Conservation (phyloP, 1,139 yeast genomes). For the Zygosaccharomyces sapae region DNA sequence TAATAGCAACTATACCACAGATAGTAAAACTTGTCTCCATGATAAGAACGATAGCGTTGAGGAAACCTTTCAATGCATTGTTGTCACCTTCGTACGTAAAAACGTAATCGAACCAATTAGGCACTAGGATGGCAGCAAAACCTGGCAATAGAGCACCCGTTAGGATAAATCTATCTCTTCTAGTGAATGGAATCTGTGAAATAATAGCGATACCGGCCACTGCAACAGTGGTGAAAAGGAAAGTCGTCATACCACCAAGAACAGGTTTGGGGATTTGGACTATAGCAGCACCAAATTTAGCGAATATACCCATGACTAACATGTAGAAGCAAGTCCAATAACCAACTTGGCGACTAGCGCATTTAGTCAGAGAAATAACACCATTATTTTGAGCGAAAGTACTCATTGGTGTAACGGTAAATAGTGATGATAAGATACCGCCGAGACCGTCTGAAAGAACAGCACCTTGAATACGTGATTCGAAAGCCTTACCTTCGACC, state of each 20-base stretch:
- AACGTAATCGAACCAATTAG: conserved; percentile 67
- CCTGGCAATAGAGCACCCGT: conserved; percentile 77
- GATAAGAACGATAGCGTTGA: conserved; percentile 73
- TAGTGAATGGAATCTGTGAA: conserved; percentile 67
- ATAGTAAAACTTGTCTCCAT: conserved; percentile 87
- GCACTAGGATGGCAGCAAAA: conserved; percentile 71
- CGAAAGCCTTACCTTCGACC: conserved; percentile 75
- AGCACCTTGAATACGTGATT: conserved; percentile 88
- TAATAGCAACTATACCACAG: conserved; percentile 71
- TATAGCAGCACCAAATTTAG: conserved; percentile 86
- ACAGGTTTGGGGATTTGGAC: conserved; percentile 82
- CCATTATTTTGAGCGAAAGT: conserved; percentile 94
- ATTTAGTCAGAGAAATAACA: conserved; percentile 83
- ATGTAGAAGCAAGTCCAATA: conserved; percentile 85
- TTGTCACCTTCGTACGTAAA: conserved; percentile 74
- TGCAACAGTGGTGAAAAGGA: conserved; percentile 81
- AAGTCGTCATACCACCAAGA: conserved; percentile 89
- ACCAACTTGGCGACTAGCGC: conserved; percentile 82
- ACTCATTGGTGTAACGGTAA: conserved; percentile 77
- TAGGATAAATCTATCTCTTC: conserved; percentile 82
- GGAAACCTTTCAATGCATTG: conserved; percentile 60
- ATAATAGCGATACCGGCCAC: conserved; percentile 84
- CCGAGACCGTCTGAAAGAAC: conserved; percentile 71
- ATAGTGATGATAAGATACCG: conserved; percentile 68
- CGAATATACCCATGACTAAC: conserved; percentile 77